Base-by-base conservation (phyloP, 2,329 filamentous ascomycete genomes). In the Pseudogymnoascus sp. region DNA sequence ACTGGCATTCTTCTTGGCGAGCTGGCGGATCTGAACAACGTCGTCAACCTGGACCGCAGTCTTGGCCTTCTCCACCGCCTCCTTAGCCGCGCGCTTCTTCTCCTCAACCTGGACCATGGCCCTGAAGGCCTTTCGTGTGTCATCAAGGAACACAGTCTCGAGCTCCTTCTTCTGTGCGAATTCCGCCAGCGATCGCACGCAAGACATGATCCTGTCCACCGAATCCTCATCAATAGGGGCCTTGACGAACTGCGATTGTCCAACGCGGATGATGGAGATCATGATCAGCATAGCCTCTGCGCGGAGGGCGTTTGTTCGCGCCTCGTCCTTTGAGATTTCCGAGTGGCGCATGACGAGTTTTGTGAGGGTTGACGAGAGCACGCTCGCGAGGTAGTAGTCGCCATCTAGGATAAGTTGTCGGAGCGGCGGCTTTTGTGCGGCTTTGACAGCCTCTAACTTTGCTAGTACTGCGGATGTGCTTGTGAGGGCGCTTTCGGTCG, bases 271-370 rank as follows among this genome's bases (percentile, higher is more conserved):
- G 68, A 99, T 95, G 4, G 94, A 97, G 69, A 99, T 96, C 92
- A 97, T 96, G 73, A 99, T 97, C 61, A 99, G 83, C 94, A 99
- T 99, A 49, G 94, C 94, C 76, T 99, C 94, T 3, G 94, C 94
- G 59, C 91, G 89, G 25, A 99, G 83, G 30, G 93, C 92, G 70
- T 99, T 99, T 30, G 93, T 97, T 39, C 94, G 88, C 45, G 90
- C 90, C 45, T 82, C 77, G 70, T 97, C 93, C 23, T 88, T 80
- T 1, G 93, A 97, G 64, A 97, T 92, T 73, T 97, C 92, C 1
- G 91, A 89, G 74, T 97, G 92, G 61, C 94, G 90, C 92, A 99
- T 96, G 60, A 99, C 94, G 62, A 99, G 83, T 78, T 99, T 99
- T 14, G 94, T 96, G 63, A 99, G 83, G 0, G 93, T 97, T 6